Conservation (phyloP, 129 eudicot genomes). For the Ambrosia trifida region DNA sequence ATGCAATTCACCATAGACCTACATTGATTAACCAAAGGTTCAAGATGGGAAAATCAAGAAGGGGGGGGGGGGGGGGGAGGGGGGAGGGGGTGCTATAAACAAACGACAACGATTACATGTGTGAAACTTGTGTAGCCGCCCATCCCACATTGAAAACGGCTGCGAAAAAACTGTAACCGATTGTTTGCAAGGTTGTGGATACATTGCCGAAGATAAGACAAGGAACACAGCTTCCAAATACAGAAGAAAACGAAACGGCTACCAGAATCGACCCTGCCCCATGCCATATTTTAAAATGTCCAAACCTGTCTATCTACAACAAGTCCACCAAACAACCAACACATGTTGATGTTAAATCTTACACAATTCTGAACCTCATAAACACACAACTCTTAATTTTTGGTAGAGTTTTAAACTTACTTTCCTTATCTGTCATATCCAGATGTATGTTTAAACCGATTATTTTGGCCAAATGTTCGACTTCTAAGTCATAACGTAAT, state of each 20-base stretch:
- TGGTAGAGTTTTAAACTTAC: not conserved
- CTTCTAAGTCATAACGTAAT: too few species aligned
- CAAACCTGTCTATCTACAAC: conserved; percentile 81
- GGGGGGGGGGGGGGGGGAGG: not conserved
- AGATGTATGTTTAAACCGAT: too few species aligned
- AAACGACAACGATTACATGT: conserved; percentile 55
- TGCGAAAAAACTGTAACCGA: conserved; percentile 85
- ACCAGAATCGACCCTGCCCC: conserved; percentile 79
- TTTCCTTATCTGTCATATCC: not conserved
- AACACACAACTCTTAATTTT: not conserved
- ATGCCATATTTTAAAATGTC: conserved; percentile 82
- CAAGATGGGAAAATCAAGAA: not conserved
- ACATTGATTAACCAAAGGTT: conserved; percentile 23
- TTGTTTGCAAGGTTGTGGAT: conserved; percentile 55
- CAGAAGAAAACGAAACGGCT: conserved; percentile 89
- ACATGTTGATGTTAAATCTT: not conserved
- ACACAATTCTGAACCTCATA: not conserved
- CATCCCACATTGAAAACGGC: conserved; percentile 87
- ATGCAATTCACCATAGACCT: conserved; percentile 99
- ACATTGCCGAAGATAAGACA: conserved; percentile 70
- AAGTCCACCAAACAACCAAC: conserved; percentile 24
- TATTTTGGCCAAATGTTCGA: too few species aligned
- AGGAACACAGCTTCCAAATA: conserved; percentile 89
- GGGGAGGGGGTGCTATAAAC: not conserved
- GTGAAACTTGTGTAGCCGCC: conserved; percentile 98